Conservation (phyloP, 2,329 filamentous ascomycete genomes). For the Beauveria brongniartii region DNA sequence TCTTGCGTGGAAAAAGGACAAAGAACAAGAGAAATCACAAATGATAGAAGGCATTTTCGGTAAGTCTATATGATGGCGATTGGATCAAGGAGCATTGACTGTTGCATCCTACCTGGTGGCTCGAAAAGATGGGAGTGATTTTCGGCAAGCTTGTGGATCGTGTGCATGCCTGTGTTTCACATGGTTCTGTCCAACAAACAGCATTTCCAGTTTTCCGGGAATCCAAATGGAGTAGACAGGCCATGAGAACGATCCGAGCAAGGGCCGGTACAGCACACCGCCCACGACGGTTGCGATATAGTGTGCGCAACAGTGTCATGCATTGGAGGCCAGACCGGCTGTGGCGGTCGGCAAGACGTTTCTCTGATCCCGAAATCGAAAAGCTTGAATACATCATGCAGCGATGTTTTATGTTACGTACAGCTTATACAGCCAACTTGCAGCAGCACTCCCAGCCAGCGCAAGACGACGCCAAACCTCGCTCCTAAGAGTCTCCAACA, state of each 20-base stretch:
- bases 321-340: neutral
- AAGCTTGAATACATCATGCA: neutral
- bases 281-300: neutral
- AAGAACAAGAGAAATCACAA: neutral
- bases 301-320: neutral
- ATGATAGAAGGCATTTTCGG: neutral
- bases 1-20: neutral
- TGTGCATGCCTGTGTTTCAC: neutral
- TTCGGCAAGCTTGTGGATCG: neutral
- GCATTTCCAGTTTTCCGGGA: conserved; percentile 1
- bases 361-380: neutral
- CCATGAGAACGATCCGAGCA: neutral
- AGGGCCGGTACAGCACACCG: neutral
- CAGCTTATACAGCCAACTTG: neutral
- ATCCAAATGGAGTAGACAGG: neutral
- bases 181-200: neutral
- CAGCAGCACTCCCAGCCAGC: neutral
- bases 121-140: neutral
- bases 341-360: neutral
- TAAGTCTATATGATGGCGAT: neutral
- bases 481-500: neutral
- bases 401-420: neutral
- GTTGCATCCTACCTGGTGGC: neutral
- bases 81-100: neutral
- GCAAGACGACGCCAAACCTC: neutral